Evolutionary conservation across 805 yeast species (phyloP).

Genomic region (Saturnispora zaruensis): DNA sequence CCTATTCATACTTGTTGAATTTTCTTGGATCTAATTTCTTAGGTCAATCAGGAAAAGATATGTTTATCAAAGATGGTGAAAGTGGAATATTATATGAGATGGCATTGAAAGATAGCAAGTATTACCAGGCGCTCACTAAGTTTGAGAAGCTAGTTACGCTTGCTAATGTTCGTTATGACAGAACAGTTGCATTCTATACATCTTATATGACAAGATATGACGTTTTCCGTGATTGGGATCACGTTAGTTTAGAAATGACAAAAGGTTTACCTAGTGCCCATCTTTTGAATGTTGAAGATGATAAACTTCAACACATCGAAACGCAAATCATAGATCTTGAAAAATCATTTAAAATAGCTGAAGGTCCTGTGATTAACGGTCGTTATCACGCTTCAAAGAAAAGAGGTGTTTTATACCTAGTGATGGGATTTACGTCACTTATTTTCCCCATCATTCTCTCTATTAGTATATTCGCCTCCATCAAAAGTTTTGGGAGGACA

Average conservation of each 20-base stretch:
- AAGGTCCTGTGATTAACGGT: conserved; percentile 1
- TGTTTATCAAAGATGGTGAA: conserved; percentile 44
- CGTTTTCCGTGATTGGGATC: conserved; percentile 57
- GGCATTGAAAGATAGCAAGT: conserved; percentile 45
- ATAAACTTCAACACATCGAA: conserved; percentile 12
- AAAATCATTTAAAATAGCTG: conserved; percentile 20
- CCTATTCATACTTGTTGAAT: conserved; percentile 34
- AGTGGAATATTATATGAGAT: conserved; percentile 42
- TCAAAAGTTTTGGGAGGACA: conserved; percentile 20
- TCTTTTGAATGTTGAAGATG: conserved; percentile 29
- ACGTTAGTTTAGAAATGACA: conserved; percentile 39
- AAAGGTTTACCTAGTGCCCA: conserved; percentile 34
- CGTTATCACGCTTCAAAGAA: background rate
- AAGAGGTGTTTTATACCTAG: conserved; percentile 1
- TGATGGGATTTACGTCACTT: conserved; percentile 7
- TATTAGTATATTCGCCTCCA: conserved; percentile 21
- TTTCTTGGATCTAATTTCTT: conserved; percentile 44
- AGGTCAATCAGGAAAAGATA: conserved; percentile 66
- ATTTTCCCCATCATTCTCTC: conserved; percentile 22
- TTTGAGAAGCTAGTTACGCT: conserved; percentile 53
- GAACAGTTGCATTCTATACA: conserved; percentile 84
- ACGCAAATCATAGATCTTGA: conserved; percentile 48
- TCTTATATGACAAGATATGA: conserved; percentile 64
- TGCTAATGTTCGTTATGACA: conserved; percentile 74
- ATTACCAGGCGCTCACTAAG: conserved; percentile 42